Evolutionary conservation across 2,329 filamentous ascomycete species (phyloP).

Genomic region (Colletotrichum sp.): DNA sequence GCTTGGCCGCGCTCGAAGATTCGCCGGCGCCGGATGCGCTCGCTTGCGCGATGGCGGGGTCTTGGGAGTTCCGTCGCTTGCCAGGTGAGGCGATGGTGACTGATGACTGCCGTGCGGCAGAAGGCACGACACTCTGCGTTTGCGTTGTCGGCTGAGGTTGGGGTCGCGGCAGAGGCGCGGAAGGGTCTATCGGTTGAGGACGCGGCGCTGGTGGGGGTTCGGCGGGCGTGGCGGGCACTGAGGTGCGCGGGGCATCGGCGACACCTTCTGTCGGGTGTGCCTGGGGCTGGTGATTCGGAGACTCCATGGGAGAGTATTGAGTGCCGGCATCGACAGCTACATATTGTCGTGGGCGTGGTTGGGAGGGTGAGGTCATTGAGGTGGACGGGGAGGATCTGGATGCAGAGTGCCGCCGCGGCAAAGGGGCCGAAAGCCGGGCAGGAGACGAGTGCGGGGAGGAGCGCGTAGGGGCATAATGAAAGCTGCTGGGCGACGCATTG

Average conservation of each 20-base stretch:
- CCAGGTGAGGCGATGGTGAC: constrained; percentile 36
- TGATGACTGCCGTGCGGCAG: background rate
- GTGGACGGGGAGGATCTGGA: constrained; percentile 36
- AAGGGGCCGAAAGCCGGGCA: constrained; percentile 43
- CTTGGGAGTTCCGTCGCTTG: constrained; percentile 52
- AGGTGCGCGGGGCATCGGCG: constrained; percentile 31
- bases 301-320: constrained; percentile 55
- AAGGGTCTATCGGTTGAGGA: constrained; percentile 22
- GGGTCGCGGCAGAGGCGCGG: constrained; percentile 15
- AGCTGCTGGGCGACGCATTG: constrained; percentile 56
- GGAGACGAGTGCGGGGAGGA: constrained; percentile 46
- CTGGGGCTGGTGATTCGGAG: constrained; percentile 12
- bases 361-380: constrained; percentile 31
- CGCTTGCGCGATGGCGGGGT: constrained; percentile 27
- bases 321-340: constrained; percentile 53
- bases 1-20: constrained; percentile 49
- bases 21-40: constrained; percentile 25
- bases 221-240: constrained; percentile 27
- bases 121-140: background rate
- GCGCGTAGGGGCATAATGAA: constrained; percentile 54
- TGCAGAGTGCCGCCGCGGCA: constrained; percentile 43
- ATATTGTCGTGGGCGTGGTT: constrained; percentile 42
- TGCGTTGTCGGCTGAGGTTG: constrained; percentile 11
- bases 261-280: background rate
- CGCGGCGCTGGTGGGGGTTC: constrained; percentile 19